Evolutionary conservation across 2,329 filamentous ascomycete species (phyloP), one percentile per base, ranked within the genome.

Genomic region (Xylariales sp.): DNA sequence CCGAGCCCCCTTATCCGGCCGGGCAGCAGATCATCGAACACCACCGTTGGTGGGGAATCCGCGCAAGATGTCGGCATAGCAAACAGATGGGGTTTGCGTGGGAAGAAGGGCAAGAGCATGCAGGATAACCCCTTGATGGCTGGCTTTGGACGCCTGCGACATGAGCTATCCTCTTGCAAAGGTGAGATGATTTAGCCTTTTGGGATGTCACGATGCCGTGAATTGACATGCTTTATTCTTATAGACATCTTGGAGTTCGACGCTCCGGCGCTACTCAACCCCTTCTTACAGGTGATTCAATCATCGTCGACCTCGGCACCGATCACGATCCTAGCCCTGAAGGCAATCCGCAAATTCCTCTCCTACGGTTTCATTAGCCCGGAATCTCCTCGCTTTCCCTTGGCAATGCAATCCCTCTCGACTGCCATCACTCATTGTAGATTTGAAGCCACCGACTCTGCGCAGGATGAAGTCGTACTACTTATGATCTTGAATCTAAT

Each of bases 101-200:
- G 91, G 23, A 95, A 95, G 75, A 95, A 89, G 66, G 91, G 90
- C 36, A 95, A 91, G 71, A 95, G 88, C 68, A 85, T 96, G 76
- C 89, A 96, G 65, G 93, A 97, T 63, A 95, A 97, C 54, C 93
- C 93, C 27, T 74, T 98, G 53, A 95, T 98, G 69, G 85, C 89
- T 45, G 91, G 88, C 12, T 98, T 98, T 66, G 88, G 90, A 35
- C 85, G 88, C 52, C 67, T 98, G 48, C 80, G 93, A 43, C 84
- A 86, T 54, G 91, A 97, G 58, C 72, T 98, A 50, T 88, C 90
- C 47, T 81, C 80, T 33, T 87, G 90, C 53, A 91, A 83, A 78
- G 81, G 85, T 88, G 65, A 38, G 63, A 29, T 14, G n/a, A n/a
- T n/a, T n/a, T n/a, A n/a, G n/a, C n/a, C n/a, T n/a, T n/a, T n/a